Evolutionary conservation across 2,329 filamentous ascomycete species (phyloP).

Genomic region (Fusarium solani-melongenae): DNA sequence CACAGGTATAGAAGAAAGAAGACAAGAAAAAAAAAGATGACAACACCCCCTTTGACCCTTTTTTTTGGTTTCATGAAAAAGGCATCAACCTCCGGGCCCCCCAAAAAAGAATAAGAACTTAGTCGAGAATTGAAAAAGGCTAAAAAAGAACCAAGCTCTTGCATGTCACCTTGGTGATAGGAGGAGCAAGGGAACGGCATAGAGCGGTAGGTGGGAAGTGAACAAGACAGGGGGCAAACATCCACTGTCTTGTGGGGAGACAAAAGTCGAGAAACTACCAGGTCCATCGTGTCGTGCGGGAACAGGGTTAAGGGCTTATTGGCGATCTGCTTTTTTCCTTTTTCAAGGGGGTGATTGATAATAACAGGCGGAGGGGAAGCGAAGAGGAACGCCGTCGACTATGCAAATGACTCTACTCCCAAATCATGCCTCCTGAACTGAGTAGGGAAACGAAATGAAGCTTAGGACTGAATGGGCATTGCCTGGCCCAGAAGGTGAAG

Average conservation of each 20-base stretch:
- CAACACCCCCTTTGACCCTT: constrained; percentile 27
- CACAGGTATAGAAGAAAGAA: constrained; percentile 43
- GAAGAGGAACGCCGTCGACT: constrained; percentile 50
- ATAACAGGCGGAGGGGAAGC: constrained; percentile 30
- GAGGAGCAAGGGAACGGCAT: constrained; percentile 21
- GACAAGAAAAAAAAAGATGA: constrained; percentile 21
- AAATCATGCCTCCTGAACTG: constrained; percentile 45
- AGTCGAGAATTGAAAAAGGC: constrained; percentile 32
- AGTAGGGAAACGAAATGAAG: constrained; percentile 35
- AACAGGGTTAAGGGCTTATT: constrained; percentile 23
- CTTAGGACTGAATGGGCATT: constrained; percentile 13
- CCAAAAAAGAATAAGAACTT: constrained; percentile 14
- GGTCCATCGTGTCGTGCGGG: constrained; percentile 36
- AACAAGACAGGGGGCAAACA: constrained; percentile 12
- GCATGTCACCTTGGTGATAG: constrained; percentile 18
- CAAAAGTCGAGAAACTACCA: constrained; percentile 30
- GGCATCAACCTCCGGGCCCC: constrained; percentile 23
- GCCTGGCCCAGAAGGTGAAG: constrained; percentile 30
- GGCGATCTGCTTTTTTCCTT: constrained; percentile 33
- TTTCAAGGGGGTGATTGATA: constrained; percentile 22
- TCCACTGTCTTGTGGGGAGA: background rate
- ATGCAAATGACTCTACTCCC: constrained; percentile 53
- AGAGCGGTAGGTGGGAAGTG: constrained; percentile 15
- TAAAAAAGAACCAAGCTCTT: constrained; percentile 23
- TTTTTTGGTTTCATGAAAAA: constrained; percentile 32